Evolutionary conservation across 139 green algal species (phyloP).

Genomic region (Chlorella sorokiniana): DNA sequence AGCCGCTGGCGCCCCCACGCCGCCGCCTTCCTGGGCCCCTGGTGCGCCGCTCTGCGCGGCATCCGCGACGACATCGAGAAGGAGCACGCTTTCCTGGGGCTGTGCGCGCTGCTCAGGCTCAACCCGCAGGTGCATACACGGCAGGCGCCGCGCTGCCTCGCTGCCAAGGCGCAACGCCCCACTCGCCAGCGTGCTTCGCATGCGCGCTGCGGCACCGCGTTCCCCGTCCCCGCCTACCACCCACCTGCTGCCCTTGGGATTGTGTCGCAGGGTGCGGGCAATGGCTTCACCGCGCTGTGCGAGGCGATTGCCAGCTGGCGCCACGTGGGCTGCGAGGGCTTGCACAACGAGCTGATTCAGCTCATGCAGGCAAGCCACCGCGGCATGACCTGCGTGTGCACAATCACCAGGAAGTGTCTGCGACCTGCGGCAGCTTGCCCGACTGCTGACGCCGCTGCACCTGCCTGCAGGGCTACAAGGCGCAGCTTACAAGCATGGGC

Average conservation of each 20-base stretch:
- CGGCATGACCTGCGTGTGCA: neutral
- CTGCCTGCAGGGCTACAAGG: conserved; percentile 38
- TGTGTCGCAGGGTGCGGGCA: conserved; percentile 14
- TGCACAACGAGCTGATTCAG: conserved; percentile 61
- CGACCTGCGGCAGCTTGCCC: no score
- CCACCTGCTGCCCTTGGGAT: no score
- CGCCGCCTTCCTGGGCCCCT: conserved; percentile 73
- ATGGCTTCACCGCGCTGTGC: conserved; percentile 51
- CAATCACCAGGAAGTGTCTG: no score
- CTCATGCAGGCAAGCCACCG: conserved; percentile 48
- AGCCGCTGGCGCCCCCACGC: conserved; percentile 78
- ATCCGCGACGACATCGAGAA: conserved; percentile 95
- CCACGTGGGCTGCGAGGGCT: conserved; percentile 52
- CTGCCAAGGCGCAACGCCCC: no score
- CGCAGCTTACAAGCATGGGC: conserved; percentile 23
- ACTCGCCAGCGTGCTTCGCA: no score
- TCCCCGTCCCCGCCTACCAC: no score
- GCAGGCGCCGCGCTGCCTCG: neutral
- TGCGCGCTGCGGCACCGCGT: no score
- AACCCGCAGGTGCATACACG: conserved; percentile 60
- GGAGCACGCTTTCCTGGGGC: conserved; percentile 89
- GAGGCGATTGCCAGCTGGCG: conserved; percentile 77
- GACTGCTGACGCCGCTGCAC: no score
- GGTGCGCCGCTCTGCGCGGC: conserved; percentile 74
- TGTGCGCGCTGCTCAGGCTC: conserved; percentile 71